These are phyloP conservation scores for Tetrapisispora taiwanensis DNA, from an alignment of 805 yeast genomes.

Conservation along the genomic window DNA sequence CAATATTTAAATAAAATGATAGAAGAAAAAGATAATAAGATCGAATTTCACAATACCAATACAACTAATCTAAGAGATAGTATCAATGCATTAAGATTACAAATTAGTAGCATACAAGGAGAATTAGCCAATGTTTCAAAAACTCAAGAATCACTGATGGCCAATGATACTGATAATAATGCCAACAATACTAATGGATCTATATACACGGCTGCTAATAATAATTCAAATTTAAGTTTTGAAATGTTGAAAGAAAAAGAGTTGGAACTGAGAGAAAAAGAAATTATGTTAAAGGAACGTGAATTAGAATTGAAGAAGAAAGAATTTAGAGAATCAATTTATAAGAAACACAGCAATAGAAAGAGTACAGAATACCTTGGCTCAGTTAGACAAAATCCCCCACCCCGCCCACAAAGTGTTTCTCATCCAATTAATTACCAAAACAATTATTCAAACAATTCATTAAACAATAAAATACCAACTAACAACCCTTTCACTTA, in stretches of 20 bases:
- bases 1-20: constrained; percentile 11
- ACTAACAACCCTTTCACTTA: background rate
- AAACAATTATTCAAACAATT: background rate
- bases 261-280: constrained; percentile 21
- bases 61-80: background rate
- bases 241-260: constrained; percentile 21
- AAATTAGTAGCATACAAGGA: constrained; percentile 29
- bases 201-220: background rate
- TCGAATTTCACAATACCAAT: background rate
- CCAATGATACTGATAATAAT: background rate
- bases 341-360: background rate
- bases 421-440: background rate
- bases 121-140: background rate
- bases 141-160: background rate
- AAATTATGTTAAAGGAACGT: constrained; percentile 23
- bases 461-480: constrained; percentile 5
- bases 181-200: too few species aligned
- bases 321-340: background rate
- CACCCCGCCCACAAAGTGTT: background rate
- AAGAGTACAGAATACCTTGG: background rate
- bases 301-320: constrained; percentile 21
- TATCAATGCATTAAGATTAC: background rate
- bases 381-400: background rate
- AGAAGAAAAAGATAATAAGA: constrained; percentile 2
- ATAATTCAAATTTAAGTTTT: background rate